Percentiles rank a stretch among this genome's conserved stretches.
phyloP scores from a whole-genome alignment of 169 alveolate species.

The Cryptosporidium meleagridis region DNA sequence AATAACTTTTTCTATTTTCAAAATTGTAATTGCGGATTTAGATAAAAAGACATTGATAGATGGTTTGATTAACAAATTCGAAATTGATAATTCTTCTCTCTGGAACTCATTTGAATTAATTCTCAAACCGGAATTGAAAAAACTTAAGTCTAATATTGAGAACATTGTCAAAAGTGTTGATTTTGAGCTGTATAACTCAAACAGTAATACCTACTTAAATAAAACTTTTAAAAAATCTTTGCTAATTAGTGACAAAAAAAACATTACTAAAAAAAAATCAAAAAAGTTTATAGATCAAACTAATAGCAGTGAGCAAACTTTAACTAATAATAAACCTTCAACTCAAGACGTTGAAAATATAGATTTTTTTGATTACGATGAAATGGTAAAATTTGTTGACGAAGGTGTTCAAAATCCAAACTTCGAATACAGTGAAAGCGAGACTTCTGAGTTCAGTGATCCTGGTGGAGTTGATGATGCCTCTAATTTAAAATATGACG shows the following conservation, averaged over 20 bases:
- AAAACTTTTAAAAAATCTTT: neutral
- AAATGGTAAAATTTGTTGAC: constrained; percentile 37
- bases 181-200: neutral
- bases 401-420: neutral
- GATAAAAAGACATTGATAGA: neutral
- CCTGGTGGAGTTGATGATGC: neutral
- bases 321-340: neutral
- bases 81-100: constrained; percentile 26
- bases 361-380: constrained; percentile 55
- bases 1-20: constrained; percentile 27
- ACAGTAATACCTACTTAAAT: neutral
- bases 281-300: neutral
- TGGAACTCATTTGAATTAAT: constrained; percentile 38
- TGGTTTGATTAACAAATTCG: constrained; percentile 14
- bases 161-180: constrained; percentile 19
- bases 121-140: constrained; percentile 21
- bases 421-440: neutral
- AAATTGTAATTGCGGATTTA: neutral
- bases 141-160: constrained; percentile 1
- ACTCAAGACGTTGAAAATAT: neutral
- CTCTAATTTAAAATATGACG: constrained; percentile 21
- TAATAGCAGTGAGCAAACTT: neutral
- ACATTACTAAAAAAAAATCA: neutral
- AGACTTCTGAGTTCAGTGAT: constrained; percentile 13
- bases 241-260: neutral